phyloP scores from a whole-genome alignment of 2,329 filamentous ascomycete species.

The Akanthomyces lecanii region DNA sequence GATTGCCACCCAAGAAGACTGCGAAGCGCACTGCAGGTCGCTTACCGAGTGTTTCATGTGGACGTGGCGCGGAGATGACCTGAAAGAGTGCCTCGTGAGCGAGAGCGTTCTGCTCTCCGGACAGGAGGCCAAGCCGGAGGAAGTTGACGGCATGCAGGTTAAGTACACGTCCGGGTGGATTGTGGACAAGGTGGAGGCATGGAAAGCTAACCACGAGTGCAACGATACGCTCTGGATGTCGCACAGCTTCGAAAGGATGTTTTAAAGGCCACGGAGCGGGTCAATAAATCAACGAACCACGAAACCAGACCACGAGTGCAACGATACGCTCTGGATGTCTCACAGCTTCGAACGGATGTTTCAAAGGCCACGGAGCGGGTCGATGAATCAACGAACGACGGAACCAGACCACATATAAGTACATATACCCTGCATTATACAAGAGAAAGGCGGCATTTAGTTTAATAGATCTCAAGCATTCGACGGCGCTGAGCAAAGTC shows the following conservation, averaged over 20 bases:
- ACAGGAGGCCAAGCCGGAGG: neutral
- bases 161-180: constrained; percentile 5
- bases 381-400: neutral
- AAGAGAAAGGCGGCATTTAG: neutral
- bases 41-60: neutral
- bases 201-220: neutral
- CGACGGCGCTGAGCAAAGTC: too few species aligned
- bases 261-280: neutral
- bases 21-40: constrained; percentile 10
- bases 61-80: constrained; percentile 1
- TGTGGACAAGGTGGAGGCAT: neutral
- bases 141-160: neutral
- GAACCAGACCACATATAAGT: neutral
- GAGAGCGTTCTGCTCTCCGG: neutral
- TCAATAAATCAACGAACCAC: neutral
- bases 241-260: constrained; percentile 2
- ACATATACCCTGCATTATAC: neutral
- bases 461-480: neutral
- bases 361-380: neutral
- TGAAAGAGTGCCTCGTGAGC: constrained; percentile 1
- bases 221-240: constrained; percentile 2
- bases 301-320: neutral
- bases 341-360: constrained; percentile 6
- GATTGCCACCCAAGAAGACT: neutral
- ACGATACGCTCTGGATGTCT: constrained; percentile 1